Base-by-base conservation (phyloP, 176 grass and related monocot species). In the bread wheat (Triticum aestivum) region DNA sequence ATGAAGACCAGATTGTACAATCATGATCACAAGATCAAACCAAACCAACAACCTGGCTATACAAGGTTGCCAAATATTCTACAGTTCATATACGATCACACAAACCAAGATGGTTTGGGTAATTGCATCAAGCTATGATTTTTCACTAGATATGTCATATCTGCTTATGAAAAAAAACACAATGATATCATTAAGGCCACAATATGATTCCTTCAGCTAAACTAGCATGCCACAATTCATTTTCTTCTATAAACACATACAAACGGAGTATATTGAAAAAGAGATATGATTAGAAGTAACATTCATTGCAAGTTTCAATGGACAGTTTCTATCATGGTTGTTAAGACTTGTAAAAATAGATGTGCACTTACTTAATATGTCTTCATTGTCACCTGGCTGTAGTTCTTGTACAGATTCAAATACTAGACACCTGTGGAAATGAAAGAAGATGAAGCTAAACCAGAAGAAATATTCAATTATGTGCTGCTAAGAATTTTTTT, bases 331-430 rank as follows among this genome's bases (percentile, higher is more conserved):
- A 80, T 21, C 20, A 75, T 47, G 45, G 45, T 68, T 21, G 42
- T 44, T 65, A 78, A 82, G 45, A 83, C 30, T 59, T 34, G 29
- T 39, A 89, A 79, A 83, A 38, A 61, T 63, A 85, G 34, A 91
- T 71, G 15, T 64, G 5, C 20, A 91, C 89, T 94, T 92, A 98
- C 96, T 80, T 59, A 91, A 91, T 64, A 77, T 29, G 8, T 77
- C 82, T 71, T 94, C 62, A 10, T 30, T 83, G 88, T 80, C 86
- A 79, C 58, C 66, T 33, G 76, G 74, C 24, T 81, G 88, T 82
- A 82, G 78, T 86, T 87, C 93, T 89, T 91, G 92, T 79, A 98
- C 81, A 91, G 88, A 89, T 79, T 96, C 91, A 94, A 98, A 98
- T 87, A 87, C 91, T 77, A 96, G 64, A 83, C 93, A 96, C 96